Percentiles rank a stretch among this genome's conserved stretches.
These are phyloP conservation scores for Penicillium arizonense DNA, from an alignment of 495 filamentous ascomycete genomes.

Conservation along the genomic window DNA sequence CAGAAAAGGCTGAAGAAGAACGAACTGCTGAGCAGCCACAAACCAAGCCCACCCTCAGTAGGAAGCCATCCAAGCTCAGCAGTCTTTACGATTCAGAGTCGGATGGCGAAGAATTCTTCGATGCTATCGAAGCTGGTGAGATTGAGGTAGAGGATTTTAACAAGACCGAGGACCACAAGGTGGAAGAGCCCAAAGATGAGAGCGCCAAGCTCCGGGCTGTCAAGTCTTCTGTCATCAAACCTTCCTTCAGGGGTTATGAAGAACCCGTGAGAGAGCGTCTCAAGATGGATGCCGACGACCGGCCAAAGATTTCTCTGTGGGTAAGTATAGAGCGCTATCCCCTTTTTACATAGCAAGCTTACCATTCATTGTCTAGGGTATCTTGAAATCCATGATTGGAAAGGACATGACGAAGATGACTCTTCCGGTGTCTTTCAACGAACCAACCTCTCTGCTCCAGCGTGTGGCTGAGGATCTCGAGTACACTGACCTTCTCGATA, in stretches of 20 bases:
- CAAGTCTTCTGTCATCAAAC: constrained; percentile 58
- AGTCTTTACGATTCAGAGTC: constrained; percentile 73
- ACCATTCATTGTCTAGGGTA: constrained; percentile 59
- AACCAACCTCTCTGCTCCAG: constrained; percentile 95
- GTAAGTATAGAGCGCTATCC: constrained; percentile 51
- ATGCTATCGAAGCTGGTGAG: constrained; percentile 91
- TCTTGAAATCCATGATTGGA: constrained; percentile 98
- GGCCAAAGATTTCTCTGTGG: constrained; percentile 95
- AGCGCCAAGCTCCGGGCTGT: constrained; percentile 46
- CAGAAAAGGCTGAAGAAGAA: constrained; percentile 7
- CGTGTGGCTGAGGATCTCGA: constrained; percentile 97
- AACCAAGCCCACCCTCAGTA: constrained; percentile 14
- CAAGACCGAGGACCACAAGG: constrained; percentile 42
- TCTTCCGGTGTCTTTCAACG: constrained; percentile 96
- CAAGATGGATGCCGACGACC: constrained; percentile 87
- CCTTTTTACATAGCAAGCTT: not conserved
- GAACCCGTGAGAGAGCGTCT: constrained; percentile 73
- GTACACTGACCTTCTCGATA: constrained; percentile 89
- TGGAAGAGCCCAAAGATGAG: constrained; percentile 41
- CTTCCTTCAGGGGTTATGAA: constrained; percentile 88
- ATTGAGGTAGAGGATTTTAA: constrained; percentile 70
- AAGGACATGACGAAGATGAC: constrained; percentile 99
- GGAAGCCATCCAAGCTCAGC: constrained; percentile 34
- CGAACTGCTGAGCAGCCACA: constrained; percentile 6
- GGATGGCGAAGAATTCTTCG: constrained; percentile 94